A percentile compares a stretch with the other conserved stretches of the same genome.
These are phyloP conservation scores for Allodekkera sacchari DNA, from an alignment of 805 yeast species.

Conservation along the genomic window DNA sequence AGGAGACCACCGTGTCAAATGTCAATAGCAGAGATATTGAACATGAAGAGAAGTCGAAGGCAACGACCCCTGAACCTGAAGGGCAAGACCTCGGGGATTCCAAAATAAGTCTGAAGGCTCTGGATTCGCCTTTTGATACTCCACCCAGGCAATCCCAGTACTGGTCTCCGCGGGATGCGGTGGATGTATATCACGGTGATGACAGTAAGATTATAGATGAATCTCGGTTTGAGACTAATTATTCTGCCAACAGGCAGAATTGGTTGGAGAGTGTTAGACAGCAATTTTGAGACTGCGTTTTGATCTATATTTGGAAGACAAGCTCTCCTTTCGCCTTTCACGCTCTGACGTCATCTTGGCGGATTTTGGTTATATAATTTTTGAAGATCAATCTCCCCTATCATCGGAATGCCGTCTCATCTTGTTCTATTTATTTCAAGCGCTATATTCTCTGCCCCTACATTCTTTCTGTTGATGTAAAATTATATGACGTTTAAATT, in stretches of 20 bases:
- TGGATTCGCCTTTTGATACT: constrained; percentile 11
- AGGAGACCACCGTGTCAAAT: too few species aligned
- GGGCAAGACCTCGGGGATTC: too few species aligned
- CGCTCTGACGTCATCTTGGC: too few species aligned
- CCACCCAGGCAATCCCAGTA: constrained; percentile 6
- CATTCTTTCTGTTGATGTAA: constrained; percentile 3
- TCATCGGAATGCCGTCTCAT: not conserved
- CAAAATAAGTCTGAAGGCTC: too few species aligned
- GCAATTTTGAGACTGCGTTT: not conserved
- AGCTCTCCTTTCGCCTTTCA: too few species aligned
- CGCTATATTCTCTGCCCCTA: not conserved
- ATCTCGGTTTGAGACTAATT: constrained; percentile 32
- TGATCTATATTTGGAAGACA: not conserved
- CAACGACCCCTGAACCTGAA: too few species aligned
- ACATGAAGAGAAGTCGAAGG: too few species aligned
- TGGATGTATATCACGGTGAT: constrained; percentile 1
- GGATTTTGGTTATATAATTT: too few species aligned
- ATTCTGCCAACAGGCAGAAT: constrained; percentile 32
- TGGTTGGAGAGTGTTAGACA: constrained; percentile 28
- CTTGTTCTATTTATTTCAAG: not conserved
- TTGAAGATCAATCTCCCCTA: too few species aligned
- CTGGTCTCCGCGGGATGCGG: not conserved
- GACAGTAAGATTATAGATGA: constrained; percentile 1
- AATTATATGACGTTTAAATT: constrained; percentile 1
- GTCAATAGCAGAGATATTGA: too few species aligned